These are phyloP conservation scores for Echites panduratus DNA, from an alignment of 257 asterid species.

Conservation along the genomic window DNA sequence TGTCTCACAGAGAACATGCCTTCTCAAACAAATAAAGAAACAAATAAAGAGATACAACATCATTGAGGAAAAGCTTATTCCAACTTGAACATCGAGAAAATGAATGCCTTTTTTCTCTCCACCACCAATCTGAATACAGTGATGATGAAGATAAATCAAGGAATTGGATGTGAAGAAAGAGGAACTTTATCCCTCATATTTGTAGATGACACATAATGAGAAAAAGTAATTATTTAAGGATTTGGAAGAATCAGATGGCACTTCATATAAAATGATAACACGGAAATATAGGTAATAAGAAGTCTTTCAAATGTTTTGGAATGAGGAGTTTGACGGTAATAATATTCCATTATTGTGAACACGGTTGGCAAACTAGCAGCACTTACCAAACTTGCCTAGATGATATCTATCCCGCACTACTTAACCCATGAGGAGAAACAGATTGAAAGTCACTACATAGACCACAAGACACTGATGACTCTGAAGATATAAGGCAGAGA, in stretches of 20 bases:
- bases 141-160: too few species aligned
- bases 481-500: neutral
- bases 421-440: neutral
- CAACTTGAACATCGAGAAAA: too few species aligned
- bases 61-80: too few species aligned
- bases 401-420: neutral
- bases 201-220: neutral
- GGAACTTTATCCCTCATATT: neutral
- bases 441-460: neutral
- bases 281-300: neutral
- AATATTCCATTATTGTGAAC: neutral
- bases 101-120: too few species aligned
- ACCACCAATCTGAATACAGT: too few species aligned
- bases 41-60: too few species aligned
- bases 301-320: neutral
- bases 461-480: neutral
- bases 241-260: neutral
- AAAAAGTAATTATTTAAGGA: neutral
- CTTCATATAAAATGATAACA: neutral
- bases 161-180: neutral
- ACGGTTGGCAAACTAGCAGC: neutral
- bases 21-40: too few species aligned
- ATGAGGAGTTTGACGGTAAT: neutral
- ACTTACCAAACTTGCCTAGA: neutral
- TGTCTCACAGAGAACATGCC: too few species aligned